Percentiles rank a stretch among this genome's conserved stretches.
These are phyloP conservation scores for Zymoseptoria crescenta DNA, from an alignment of 2,329 filamentous ascomycete species.

Conservation along the genomic window DNA sequence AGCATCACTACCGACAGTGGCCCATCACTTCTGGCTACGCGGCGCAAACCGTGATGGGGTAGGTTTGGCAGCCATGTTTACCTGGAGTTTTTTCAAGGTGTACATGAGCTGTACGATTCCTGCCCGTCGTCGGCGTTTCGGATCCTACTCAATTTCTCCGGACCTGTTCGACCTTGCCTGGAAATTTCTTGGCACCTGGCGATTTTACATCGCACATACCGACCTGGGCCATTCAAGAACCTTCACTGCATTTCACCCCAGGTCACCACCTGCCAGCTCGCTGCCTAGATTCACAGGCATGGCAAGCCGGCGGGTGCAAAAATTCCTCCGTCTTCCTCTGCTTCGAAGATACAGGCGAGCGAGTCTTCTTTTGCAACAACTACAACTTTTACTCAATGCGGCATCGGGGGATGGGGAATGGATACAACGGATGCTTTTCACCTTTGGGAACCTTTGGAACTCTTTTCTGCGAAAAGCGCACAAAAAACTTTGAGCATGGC, in stretches of 20 bases:
- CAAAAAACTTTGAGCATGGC: neutral
- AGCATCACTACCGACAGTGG: conserved; percentile 29
- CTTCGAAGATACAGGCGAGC: neutral
- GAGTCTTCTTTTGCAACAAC: neutral
- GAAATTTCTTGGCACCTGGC: neutral
- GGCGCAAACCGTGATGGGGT: conserved; percentile 32
- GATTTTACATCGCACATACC: neutral
- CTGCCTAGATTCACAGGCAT: neutral
- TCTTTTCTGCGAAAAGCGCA: neutral
- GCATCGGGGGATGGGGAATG: neutral
- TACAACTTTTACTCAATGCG: neutral
- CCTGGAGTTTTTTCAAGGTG: neutral
- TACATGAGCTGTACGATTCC: neutral
- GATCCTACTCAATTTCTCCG: neutral
- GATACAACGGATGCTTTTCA: neutral
- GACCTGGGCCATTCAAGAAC: neutral
- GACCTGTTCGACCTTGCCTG: neutral
- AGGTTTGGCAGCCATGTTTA: neutral
- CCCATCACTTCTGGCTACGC: conserved; percentile 26
- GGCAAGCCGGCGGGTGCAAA: neutral
- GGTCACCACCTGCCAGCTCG: neutral
- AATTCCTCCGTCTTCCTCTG: neutral
- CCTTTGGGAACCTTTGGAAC: neutral
- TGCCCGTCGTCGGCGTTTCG: neutral
- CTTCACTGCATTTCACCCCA: neutral